These are phyloP conservation scores for Saccharum officinarum DNA, from an alignment of 176 grass and related monocot species.

Conservation along the genomic window DNA sequence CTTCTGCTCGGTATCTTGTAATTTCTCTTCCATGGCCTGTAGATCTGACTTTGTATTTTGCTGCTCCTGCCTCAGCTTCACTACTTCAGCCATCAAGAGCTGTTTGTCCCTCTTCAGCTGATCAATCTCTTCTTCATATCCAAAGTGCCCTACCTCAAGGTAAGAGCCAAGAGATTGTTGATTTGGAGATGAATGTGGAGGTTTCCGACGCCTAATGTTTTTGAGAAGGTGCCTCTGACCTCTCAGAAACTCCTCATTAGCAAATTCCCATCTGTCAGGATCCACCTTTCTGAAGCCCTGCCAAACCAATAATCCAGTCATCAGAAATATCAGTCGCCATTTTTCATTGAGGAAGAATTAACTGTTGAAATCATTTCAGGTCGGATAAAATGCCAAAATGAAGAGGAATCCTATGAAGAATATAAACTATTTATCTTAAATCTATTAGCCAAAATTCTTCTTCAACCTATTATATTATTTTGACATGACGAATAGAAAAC, in stretches of 20 bases:
- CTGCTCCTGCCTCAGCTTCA: constrained; percentile 94
- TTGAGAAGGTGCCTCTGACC: constrained; percentile 81
- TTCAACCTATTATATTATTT: constrained; percentile 53
- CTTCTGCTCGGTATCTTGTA: constrained; percentile 83
- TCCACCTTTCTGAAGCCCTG: constrained; percentile 99
- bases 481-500: constrained; percentile 43
- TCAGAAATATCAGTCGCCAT: constrained; percentile 26
- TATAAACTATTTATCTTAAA: constrained; percentile 45
- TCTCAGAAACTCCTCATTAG: constrained; percentile 86
- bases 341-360: background rate
- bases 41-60: constrained; percentile 74
- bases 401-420: constrained; percentile 9
- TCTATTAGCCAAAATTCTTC: constrained; percentile 42
- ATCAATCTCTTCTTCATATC: constrained; percentile 72
- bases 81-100: constrained; percentile 73
- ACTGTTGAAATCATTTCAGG: background rate
- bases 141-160: constrained; percentile 87
- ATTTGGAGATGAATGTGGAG: constrained; percentile 40
- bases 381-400: background rate
- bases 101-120: constrained; percentile 80
- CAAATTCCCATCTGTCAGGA: constrained; percentile 96
- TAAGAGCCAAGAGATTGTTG: constrained; percentile 72
- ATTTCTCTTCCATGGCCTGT: constrained; percentile 77
- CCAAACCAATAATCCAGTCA: constrained; percentile 19
- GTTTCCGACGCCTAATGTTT: constrained; percentile 85